Evolutionary conservation across 225 moss, liverwort and hornwort species (phyloP), one percentile per base, ranked within the genome.

Genomic region (Neckera pumila): DNA sequence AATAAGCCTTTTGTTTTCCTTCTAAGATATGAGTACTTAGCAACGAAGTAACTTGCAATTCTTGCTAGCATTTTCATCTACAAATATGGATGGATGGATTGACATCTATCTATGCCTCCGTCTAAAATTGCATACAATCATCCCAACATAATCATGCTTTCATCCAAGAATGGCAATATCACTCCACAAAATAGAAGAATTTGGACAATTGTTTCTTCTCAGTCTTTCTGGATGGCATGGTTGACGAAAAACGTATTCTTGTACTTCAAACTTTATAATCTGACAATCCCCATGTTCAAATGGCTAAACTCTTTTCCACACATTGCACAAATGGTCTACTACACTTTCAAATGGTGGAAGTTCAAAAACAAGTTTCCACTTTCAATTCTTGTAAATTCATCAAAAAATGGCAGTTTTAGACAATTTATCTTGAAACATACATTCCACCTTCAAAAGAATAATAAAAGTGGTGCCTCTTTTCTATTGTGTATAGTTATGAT

Each of bases 231-330:
- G n/a, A 21, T 69, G 9, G 26, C 5, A 26, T 25, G 42, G 40
- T 42, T 26, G 16, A 16, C 5, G 17, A 43, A 38, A 23, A 14
- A 7, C 5, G 26, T 51, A 10, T 34, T 2, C 3, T 33, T 2
- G 14, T 22, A 6, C 6, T 53, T 53, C 14, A 34, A 51, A 53
- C 53, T 51, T 36, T 22, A 15, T 10, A 54, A 36, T 53, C 34
- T 15, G 14, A 14, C 6, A 54, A 25, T 36, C 14, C 3, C 1
- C 13, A 0, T 21, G 0, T 51, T 23, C 15, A 36, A 21, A 14
- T 20, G 22, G 22, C 76, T 33, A 53, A 77, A 56, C 4, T 56
- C 23, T 9, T 54, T 23, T 54, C 9, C 23, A 54, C 0, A 1
- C 22, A 76, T 76, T 23, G 23, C 14, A 12, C 21, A 51, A 13